These are phyloP conservation scores for Logfia minima DNA, from an alignment of 129 eudicot species.

Conservation along the genomic window DNA sequence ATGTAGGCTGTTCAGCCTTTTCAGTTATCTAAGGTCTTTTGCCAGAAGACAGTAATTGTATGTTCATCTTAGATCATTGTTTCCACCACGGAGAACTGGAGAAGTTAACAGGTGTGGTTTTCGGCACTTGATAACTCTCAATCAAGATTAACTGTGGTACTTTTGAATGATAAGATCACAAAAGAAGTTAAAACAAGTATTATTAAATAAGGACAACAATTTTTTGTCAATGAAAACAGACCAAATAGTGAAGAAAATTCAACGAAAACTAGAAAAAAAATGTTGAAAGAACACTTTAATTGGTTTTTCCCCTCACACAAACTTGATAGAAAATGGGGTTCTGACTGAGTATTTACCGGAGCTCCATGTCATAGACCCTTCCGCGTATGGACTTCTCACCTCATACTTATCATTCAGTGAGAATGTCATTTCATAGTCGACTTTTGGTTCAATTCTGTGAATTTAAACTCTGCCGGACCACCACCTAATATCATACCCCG, in stretches of 20 bases:
- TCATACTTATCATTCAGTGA: slow-evolving; percentile 1
- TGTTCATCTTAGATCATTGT: not conserved
- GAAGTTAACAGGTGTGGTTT: not conserved
- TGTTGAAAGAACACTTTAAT: slow-evolving; percentile 34
- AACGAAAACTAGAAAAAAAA: slow-evolving; percentile 9
- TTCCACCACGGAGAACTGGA: not conserved
- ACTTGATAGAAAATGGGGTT: slow-evolving; percentile 38
- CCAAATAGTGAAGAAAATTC: not conserved
- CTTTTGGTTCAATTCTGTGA: slow-evolving; percentile 40
- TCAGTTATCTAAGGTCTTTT: no score
- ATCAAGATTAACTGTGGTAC: not conserved
- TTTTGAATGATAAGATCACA: not conserved
- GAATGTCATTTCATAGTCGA: slow-evolving; percentile 41
- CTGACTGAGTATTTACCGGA: slow-evolving; percentile 37
- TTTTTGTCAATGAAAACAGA: not conserved
- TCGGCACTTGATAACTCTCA: not conserved
- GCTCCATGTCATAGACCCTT: slow-evolving; percentile 51
- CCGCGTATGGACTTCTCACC: not conserved
- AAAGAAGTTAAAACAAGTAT: not conserved
- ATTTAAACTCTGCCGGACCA: slow-evolving; percentile 20
- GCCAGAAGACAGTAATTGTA: not conserved
- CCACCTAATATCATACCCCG: slow-evolving; percentile 26
- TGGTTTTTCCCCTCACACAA: not conserved
- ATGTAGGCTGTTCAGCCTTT: no score
- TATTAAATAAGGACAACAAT: not conserved